phyloP scores from a whole-genome alignment of 768 basidiomycete species.

The Candolleomyces efflorescens region DNA sequence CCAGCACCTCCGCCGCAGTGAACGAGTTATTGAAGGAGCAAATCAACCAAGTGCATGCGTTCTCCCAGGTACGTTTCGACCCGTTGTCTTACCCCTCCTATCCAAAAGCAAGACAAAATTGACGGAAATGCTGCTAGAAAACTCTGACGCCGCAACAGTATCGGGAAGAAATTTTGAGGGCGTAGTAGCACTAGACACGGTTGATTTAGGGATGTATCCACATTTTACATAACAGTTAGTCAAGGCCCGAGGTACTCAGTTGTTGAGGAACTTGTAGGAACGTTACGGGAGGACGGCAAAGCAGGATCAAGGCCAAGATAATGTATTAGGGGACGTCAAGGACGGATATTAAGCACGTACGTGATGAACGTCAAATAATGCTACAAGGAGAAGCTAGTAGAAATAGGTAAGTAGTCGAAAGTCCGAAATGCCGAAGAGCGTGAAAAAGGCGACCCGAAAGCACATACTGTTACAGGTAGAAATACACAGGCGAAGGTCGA shows the following conservation, averaged over 20 bases:
- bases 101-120: neutral
- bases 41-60: constrained; percentile 81
- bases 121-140: constrained; percentile 7
- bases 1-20: constrained; percentile 36
- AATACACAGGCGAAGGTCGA: no score
- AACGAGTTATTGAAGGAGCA: constrained; percentile 72
- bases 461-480: no score
- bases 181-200: neutral
- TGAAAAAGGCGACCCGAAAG: no score
- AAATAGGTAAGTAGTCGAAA: neutral
- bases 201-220: no score
- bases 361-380: constrained; percentile 1
- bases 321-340: neutral
- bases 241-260: no score
- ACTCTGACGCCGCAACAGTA: constrained; percentile 22
- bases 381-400: neutral
- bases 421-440: no score
- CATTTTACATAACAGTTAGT: no score
- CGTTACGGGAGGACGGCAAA: no score
- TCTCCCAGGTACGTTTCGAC: constrained; percentile 63
- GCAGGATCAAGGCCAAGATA: neutral
- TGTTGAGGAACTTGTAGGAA: no score
- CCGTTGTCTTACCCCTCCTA: neutral
- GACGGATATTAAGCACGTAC: neutral
- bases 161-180: constrained; percentile 5